Evolutionary conservation across 495 filamentous ascomycete genomes (phyloP).

Genomic region (Chaetomium fimeti): DNA sequence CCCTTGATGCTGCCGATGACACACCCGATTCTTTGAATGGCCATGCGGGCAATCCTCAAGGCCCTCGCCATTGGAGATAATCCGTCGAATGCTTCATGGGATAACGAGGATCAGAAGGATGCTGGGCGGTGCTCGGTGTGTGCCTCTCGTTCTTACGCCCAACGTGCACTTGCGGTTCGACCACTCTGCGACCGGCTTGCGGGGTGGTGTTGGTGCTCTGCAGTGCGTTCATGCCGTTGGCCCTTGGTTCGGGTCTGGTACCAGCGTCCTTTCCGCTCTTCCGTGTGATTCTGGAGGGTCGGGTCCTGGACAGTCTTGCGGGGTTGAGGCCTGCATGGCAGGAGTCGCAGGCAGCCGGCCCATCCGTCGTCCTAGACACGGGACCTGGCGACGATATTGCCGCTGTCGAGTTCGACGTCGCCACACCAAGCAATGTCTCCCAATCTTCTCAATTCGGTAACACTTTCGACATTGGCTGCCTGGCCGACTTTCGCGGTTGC

Average conservation of each 20-base stretch:
- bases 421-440: not conserved
- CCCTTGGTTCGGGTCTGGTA: not conserved
- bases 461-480: constrained; percentile 15
- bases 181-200: not conserved
- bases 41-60: not conserved
- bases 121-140: constrained; percentile 1
- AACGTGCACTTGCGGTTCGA: not conserved
- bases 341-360: constrained; percentile 2
- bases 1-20: not conserved
- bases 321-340: not conserved
- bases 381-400: not conserved
- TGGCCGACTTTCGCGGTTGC: constrained; percentile 1
- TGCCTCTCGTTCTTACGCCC: not conserved
- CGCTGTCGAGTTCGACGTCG: not conserved
- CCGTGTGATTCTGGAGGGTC: not conserved
- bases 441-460: not conserved
- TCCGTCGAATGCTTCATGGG: not conserved
- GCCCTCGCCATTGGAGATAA: not conserved
- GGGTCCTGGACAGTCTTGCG: not conserved
- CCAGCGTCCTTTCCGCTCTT: not conserved
- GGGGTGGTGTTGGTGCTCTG: not conserved
- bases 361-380: not conserved
- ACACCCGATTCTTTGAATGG: not conserved
- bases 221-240: not conserved
- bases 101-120: not conserved